Percentiles rank a stretch among this genome's conserved stretches.
Evolutionary conservation across 192 early-diverging fungal genomes (phyloP).

Genomic region (Gonapodya prolifera): DNA sequence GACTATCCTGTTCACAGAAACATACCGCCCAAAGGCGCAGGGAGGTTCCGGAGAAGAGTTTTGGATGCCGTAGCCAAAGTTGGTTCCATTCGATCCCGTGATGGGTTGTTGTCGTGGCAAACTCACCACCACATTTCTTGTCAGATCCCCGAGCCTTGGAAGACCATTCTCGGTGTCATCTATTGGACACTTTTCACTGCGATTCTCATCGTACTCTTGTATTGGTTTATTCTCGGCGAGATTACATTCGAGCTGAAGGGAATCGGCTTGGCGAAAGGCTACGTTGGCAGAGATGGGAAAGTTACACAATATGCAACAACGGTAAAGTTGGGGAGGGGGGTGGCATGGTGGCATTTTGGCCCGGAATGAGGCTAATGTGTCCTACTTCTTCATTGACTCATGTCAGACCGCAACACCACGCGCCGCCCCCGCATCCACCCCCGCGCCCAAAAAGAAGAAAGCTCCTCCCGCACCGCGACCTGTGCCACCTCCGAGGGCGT

Average conservation of each 20-base stretch:
- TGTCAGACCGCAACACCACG: too few species aligned
- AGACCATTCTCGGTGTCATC: neutral
- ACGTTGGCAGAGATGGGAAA: neutral
- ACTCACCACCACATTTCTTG: neutral
- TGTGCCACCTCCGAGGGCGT: conserved; percentile 8
- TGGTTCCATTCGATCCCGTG: too few species aligned
- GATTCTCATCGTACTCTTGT: neutral
- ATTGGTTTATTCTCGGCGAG: neutral
- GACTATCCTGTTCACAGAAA: neutral
- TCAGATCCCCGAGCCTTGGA: neutral
- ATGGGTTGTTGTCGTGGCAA: neutral
- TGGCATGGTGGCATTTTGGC: neutral
- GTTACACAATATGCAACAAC: neutral
- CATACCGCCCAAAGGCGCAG: neutral
- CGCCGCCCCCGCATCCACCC: neutral
- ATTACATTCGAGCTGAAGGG: neutral
- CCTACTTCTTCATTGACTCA: too few species aligned
- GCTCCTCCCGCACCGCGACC: conserved; percentile 21
- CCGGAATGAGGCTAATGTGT: neutral
- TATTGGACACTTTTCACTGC: neutral
- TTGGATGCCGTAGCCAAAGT: neutral
- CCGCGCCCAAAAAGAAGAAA: conserved; percentile 20
- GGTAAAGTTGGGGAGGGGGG: neutral
- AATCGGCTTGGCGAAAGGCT: neutral
- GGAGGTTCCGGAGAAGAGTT: neutral